Percentiles rank a stretch among this genome's conserved stretches.
Conservation (phyloP, 2,329 filamentous ascomycete genomes). For the Gnomoniopsis sp. region DNA sequence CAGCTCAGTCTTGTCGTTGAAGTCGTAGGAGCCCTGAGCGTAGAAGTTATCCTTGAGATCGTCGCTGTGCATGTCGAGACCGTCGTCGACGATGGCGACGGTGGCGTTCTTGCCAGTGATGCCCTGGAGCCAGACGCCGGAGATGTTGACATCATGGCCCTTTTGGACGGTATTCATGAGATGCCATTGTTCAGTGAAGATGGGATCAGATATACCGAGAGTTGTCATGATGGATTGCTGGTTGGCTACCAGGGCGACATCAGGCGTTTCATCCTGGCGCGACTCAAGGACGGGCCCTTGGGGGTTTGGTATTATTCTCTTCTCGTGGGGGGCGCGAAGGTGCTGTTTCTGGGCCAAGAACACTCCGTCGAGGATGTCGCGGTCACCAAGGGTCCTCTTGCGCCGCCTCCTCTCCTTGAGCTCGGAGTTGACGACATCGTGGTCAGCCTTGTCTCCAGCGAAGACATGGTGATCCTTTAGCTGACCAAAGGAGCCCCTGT, state of each 20-base stretch:
- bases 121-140: conserved; percentile 83
- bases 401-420: conserved; percentile 54
- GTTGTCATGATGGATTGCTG: conserved; percentile 59
- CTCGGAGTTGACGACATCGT: conserved; percentile 56
- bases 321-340: conserved; percentile 49
- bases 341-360: conserved; percentile 74
- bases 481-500: conserved; percentile 78
- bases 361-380: conserved; percentile 68
- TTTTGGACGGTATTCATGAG: conserved; percentile 76
- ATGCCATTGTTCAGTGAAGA: conserved; percentile 95
- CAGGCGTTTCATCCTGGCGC: conserved; percentile 18
- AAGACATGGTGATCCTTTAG: conserved; percentile 84
- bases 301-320: conserved; percentile 44
- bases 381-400: conserved; percentile 53
- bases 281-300: conserved; percentile 23
- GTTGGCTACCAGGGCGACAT: conserved; percentile 40
- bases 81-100: conserved; percentile 93
- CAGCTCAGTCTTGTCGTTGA: conserved; percentile 79
- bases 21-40: conserved; percentile 88
- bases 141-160: conserved; percentile 96
- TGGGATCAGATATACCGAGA: conserved; percentile 81
- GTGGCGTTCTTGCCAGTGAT: conserved; percentile 87
- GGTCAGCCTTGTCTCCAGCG: conserved; percentile 60
- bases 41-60: conserved; percentile 95
- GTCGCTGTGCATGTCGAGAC: conserved; percentile 90